phyloP scores from a whole-genome alignment of 805 yeast species.

The Metschnikowia picachoensis region DNA sequence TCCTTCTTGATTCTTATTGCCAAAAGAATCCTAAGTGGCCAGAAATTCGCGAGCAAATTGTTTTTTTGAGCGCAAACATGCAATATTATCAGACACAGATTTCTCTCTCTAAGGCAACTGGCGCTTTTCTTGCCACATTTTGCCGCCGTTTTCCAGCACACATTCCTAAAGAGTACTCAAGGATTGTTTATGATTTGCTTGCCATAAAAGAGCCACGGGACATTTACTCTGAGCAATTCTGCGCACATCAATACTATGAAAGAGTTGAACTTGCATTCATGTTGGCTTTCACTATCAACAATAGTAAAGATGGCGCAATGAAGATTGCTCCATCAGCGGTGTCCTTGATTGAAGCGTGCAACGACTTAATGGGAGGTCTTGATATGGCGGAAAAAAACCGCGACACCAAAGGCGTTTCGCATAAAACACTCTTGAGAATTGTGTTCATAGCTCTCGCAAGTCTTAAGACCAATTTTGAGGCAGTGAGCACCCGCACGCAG shows the following conservation, averaged over 20 bases:
- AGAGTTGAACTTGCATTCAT: constrained; percentile 67
- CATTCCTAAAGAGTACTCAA: constrained; percentile 19
- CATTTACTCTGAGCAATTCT: constrained; percentile 43
- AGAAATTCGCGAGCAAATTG: constrained; percentile 45
- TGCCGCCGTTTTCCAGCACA: constrained; percentile 33
- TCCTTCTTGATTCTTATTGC: constrained; percentile 60
- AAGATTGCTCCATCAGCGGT: constrained; percentile 33
- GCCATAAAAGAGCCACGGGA: constrained; percentile 50
- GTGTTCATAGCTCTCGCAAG: constrained; percentile 46
- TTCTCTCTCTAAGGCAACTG: constrained; percentile 69
- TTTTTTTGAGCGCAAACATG: constrained; percentile 56
- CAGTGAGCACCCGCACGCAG: constrained; percentile 46
- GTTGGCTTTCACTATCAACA: constrained; percentile 40
- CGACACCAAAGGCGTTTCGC: constrained; percentile 32
- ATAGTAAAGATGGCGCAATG: constrained; percentile 23
- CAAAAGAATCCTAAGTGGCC: constrained; percentile 23
- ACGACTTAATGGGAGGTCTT: constrained; percentile 45
- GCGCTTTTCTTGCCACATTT: constrained; percentile 68
- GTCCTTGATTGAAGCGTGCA: constrained; percentile 39
- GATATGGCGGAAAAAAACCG: constrained; percentile 44
- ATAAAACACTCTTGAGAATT: constrained; percentile 60
- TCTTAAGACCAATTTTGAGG: constrained; percentile 36
- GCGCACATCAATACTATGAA: constrained; percentile 47
- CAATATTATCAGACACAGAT: constrained; percentile 66
- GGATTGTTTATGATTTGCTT: constrained; percentile 47